Percentiles rank a stretch among this genome's conserved stretches.
These are phyloP conservation scores for Acer negundo DNA, from an alignment of 345 rosid genomes.

Conservation along the genomic window DNA sequence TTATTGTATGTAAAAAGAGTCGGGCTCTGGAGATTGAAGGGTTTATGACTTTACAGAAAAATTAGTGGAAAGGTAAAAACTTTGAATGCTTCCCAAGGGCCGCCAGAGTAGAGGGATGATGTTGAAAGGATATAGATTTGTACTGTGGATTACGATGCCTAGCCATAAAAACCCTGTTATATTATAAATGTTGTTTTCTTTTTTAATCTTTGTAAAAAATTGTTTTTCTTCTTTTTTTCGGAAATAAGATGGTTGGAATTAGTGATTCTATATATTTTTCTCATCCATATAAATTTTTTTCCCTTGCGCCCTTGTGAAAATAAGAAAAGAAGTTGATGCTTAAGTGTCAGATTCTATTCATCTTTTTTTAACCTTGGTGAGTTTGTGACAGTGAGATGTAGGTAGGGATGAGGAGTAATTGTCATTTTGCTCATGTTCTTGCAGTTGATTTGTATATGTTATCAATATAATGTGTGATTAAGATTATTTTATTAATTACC, in stretches of 20 bases:
- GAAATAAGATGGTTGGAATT: slow-evolving; percentile 26
- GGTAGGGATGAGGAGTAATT: neutral
- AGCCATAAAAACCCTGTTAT: slow-evolving; percentile 28
- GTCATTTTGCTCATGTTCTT: neutral
- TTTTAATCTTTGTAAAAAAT: neutral
- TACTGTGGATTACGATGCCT: slow-evolving; percentile 24
- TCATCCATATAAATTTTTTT: neutral
- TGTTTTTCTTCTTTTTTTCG: neutral
- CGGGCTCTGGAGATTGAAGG: slow-evolving; percentile 17
- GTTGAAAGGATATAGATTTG: slow-evolving; percentile 46
- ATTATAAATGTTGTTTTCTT: slow-evolving; percentile 1
- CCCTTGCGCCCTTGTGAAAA: neutral
- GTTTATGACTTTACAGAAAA: slow-evolving; percentile 19
- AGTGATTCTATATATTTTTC: slow-evolving; percentile 1
- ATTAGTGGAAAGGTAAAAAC: slow-evolving; percentile 7
- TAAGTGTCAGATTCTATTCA: neutral
- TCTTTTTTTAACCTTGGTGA: neutral
- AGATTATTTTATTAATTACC: too few relatives aligned
- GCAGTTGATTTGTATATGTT: neutral
- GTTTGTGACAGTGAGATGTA: neutral
- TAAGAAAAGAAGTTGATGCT: neutral
- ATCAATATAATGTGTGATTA: neutral
- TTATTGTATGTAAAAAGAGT: too few relatives aligned
- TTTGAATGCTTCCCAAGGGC: slow-evolving; percentile 9
- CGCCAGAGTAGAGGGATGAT: slow-evolving; percentile 30